Evolutionary conservation across 495 filamentous ascomycete species (phyloP).

Genomic region (Penicillium tannophilum): DNA sequence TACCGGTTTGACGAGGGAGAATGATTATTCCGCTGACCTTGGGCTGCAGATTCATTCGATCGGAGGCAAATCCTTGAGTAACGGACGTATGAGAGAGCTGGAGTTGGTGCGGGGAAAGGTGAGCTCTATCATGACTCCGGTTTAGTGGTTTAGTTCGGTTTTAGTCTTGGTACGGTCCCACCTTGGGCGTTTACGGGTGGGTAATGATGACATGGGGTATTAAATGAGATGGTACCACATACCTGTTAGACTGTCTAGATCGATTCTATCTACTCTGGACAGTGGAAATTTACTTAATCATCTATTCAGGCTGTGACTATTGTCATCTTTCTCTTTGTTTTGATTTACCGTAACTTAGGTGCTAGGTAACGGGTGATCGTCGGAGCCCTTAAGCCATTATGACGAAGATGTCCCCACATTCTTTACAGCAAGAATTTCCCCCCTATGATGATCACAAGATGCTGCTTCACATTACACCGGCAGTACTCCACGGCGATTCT

Average conservation of each 20-base stretch:
- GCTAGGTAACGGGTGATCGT: slow-evolving; percentile 20
- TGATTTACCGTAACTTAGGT: not conserved
- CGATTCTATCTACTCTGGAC: not conserved
- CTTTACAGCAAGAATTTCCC: not conserved
- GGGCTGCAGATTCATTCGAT: not conserved
- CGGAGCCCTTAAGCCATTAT: slow-evolving; percentile 18
- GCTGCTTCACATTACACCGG: not conserved
- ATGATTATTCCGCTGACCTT: not conserved
- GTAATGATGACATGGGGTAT: slow-evolving; percentile 3
- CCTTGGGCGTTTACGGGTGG: not conserved
- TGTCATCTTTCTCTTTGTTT: not conserved
- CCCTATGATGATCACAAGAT: slow-evolving; percentile 1
- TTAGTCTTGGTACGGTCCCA: not conserved
- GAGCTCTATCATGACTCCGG: not conserved
- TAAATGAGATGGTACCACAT: not conserved
- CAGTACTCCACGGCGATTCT: no score
- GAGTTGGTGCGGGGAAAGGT: slow-evolving; percentile 10
- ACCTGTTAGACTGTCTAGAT: slow-evolving; percentile 4
- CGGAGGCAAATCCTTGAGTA: not conserved
- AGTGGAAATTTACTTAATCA: not conserved
- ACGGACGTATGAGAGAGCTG: slow-evolving; percentile 3
- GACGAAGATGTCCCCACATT: slow-evolving; percentile 23
- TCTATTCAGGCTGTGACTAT: not conserved
- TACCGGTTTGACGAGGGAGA: not conserved
- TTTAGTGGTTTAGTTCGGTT: not conserved